These are phyloP conservation scores for Pichia sp. DNA, from an alignment of 1,139 yeast genomes.

Conservation along the genomic window DNA sequence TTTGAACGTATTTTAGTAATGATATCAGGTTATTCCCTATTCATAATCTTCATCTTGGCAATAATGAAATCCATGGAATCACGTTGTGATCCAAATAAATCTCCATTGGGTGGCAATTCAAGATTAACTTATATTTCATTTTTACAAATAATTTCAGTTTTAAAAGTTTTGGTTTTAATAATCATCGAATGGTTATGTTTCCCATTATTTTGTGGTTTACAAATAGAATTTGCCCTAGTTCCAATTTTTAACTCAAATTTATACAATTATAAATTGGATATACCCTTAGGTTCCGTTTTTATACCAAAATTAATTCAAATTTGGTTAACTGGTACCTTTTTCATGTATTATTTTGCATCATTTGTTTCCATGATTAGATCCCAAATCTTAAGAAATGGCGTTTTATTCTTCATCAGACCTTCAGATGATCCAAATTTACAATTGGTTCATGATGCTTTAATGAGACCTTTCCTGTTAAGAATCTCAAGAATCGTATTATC, in stretches of 20 bases:
- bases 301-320: conserved; percentile 21
- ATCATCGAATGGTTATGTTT: conserved; percentile 74
- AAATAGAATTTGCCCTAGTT: conserved; percentile 62
- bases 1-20: conserved; percentile 18
- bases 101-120: conserved; percentile 42
- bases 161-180: conserved; percentile 70
- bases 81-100: conserved; percentile 29
- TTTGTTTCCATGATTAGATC: conserved; percentile 80
- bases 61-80: conserved; percentile 34
- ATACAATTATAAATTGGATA: conserved; percentile 13
- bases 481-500: conserved; percentile 68
- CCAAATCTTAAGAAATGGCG: conserved; percentile 77
- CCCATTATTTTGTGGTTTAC: conserved; percentile 81
- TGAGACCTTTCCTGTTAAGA: conserved; percentile 67
- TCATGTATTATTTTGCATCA: conserved; percentile 82
- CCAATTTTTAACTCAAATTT: conserved; percentile 38
- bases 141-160: conserved; percentile 53
- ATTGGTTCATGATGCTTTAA: conserved; percentile 81
- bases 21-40: conserved; percentile 36
- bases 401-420: conserved; percentile 80
- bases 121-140: conserved; percentile 46
- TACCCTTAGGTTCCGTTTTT: conserved; percentile 5
- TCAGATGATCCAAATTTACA: conserved; percentile 92
- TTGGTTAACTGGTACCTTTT: conserved; percentile 76
- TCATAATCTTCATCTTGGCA: conserved; percentile 30